A percentile compares a stretch with the other conserved stretches of the same genome.
phyloP scores from a whole-genome alignment of 2,329 filamentous ascomycete genomes.

The Ophiocordyceps camponoti-rufipedis region DNA sequence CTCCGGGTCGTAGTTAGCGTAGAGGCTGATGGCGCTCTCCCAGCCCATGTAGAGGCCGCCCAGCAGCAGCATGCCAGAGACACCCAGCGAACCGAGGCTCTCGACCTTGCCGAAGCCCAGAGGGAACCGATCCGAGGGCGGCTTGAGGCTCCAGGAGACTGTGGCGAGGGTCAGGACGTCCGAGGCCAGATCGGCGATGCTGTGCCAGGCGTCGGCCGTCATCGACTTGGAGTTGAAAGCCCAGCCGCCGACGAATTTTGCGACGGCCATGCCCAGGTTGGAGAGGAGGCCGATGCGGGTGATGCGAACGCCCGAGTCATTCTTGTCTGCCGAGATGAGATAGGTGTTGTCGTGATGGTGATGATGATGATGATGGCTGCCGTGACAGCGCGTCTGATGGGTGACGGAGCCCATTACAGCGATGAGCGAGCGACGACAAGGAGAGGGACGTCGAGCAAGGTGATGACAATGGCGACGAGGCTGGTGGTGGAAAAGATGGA shows the following conservation, averaged over 20 bases:
- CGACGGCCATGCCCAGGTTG: slow-evolving; percentile 86
- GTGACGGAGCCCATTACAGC: slow-evolving; percentile 12
- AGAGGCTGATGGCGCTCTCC: slow-evolving; percentile 48
- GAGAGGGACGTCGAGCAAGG: slow-evolving; percentile 5
- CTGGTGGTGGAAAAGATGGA: not conserved
- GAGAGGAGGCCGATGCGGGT: slow-evolving; percentile 46
- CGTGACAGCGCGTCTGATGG: slow-evolving; percentile 15
- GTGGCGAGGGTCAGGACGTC: slow-evolving; percentile 89
- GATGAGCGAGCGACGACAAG: slow-evolving; percentile 7
- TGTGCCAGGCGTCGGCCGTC: slow-evolving; percentile 88
- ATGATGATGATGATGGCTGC: slow-evolving; percentile 30
- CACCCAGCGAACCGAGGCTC: slow-evolving; percentile 80
- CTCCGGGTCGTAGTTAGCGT: slow-evolving; percentile 56
- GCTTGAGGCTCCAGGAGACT: slow-evolving; percentile 79
- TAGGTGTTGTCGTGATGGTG: slow-evolving; percentile 86
- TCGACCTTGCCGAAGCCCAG: slow-evolving; percentile 96
- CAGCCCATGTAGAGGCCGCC: slow-evolving; percentile 88
- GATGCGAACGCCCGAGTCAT: slow-evolving; percentile 47
- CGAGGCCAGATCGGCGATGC: slow-evolving; percentile 84
- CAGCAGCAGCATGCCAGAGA: slow-evolving; percentile 75
- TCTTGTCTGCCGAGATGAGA: slow-evolving; percentile 72
- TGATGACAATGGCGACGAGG: slow-evolving; percentile 1
- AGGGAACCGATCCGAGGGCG: slow-evolving; percentile 69
- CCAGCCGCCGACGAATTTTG: slow-evolving; percentile 84
- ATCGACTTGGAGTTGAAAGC: slow-evolving; percentile 88